These are phyloP conservation scores for Oryza australiensis DNA, from an alignment of 176 grass and related monocot species.

Conservation along the genomic window DNA sequence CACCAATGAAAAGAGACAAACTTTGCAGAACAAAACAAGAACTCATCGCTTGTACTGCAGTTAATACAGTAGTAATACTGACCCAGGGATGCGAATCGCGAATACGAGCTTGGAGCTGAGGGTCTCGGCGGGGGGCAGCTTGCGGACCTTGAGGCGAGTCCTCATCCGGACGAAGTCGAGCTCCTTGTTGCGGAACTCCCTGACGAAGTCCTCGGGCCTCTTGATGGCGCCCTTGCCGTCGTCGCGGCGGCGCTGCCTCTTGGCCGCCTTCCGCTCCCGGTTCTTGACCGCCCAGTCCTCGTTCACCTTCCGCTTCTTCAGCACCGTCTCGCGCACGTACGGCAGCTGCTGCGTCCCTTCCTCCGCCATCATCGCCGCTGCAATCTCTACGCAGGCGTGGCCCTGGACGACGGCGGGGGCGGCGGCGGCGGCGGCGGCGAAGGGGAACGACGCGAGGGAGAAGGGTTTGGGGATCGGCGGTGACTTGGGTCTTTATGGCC, in stretches of 20 bases:
- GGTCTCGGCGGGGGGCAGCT: constrained; percentile 33
- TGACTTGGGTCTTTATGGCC: neutral
- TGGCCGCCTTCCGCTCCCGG: constrained; percentile 51
- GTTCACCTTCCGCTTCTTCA: constrained; percentile 84
- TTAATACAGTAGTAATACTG: neutral
- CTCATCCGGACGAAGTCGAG: constrained; percentile 70
- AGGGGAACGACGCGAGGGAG: neutral
- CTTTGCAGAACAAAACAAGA: no score
- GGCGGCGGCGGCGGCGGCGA: neutral
- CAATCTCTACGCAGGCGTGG: neutral
- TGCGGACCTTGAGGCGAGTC: constrained; percentile 67
- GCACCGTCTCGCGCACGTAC: constrained; percentile 72
- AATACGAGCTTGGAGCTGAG: constrained; percentile 71
- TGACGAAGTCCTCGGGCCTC: constrained; percentile 86
- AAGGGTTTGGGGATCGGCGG: constrained; percentile 20
- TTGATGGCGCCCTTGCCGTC: constrained; percentile 57
- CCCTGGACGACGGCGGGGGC: neutral
- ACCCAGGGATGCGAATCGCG: constrained; percentile 88
- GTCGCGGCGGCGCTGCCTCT: constrained; percentile 40
- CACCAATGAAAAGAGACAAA: neutral
- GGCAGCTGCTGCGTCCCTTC: constrained; percentile 48
- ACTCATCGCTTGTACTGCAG: no score
- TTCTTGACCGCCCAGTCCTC: constrained; percentile 85
- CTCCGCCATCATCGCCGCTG: constrained; percentile 51
- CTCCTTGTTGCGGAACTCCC: constrained; percentile 84